phyloP scores from a whole-genome alignment of 305 asterid species.

The Salvia sclarea region DNA sequence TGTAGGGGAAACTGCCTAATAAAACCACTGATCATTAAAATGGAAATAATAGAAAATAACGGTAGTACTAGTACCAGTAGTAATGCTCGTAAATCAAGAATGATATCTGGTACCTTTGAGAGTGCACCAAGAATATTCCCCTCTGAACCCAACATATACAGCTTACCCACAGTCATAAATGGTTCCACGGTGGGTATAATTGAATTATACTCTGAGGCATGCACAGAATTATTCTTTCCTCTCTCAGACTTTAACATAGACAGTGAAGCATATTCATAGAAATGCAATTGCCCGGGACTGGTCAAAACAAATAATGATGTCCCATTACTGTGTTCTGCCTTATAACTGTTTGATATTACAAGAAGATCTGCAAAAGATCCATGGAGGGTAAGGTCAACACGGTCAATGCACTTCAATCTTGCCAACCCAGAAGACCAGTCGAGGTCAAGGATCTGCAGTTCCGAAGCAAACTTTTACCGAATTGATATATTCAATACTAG shows the following conservation, averaged over 20 bases:
- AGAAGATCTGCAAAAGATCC: constrained; percentile 90
- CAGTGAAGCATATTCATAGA: constrained; percentile 62
- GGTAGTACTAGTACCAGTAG: background rate
- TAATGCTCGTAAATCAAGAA: constrained; percentile 20
- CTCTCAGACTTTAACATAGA: constrained; percentile 61
- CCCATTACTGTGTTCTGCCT: constrained; percentile 42
- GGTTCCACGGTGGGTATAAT: constrained; percentile 84
- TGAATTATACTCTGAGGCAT: constrained; percentile 59
- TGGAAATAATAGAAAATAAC: constrained; percentile 8
- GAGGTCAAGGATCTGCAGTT: constrained; percentile 83
- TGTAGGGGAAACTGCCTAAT: constrained; percentile 63
- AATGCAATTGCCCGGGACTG: constrained; percentile 86
- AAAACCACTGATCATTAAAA: constrained; percentile 44
- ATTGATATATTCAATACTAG: constrained; percentile 31
- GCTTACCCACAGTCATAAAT: constrained; percentile 70
- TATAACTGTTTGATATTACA: constrained; percentile 50
- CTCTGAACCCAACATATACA: constrained; percentile 42
- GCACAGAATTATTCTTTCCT: constrained; percentile 53
- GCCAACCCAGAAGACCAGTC: constrained; percentile 93
- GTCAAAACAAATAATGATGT: constrained; percentile 77
- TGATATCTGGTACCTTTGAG: constrained; percentile 55
- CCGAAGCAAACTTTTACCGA: constrained; percentile 27
- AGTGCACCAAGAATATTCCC: constrained; percentile 43
- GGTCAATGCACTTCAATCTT: constrained; percentile 71
- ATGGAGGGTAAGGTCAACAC: constrained; percentile 83